Percentiles rank a stretch among this genome's conserved stretches.
phyloP scores from a whole-genome alignment of 2,329 filamentous ascomycete genomes.

The Colletotrichum sp. region DNA sequence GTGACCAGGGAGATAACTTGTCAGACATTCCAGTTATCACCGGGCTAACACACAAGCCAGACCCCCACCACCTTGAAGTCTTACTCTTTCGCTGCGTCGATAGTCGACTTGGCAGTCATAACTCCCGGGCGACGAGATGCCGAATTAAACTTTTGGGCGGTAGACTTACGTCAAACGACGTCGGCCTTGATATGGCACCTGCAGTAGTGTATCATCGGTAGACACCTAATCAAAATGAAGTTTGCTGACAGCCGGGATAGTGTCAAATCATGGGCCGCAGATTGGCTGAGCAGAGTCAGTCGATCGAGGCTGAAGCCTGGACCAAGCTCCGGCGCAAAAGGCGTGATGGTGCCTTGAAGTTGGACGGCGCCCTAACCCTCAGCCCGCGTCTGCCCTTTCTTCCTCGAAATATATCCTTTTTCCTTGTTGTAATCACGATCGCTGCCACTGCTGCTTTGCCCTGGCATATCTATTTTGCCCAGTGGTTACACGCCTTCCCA shows the following conservation, averaged over 20 bases:
- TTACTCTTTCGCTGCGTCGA: neutral
- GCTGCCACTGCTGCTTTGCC: neutral
- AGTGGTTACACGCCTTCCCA: neutral
- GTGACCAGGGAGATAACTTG: neutral
- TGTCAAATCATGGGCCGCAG: neutral
- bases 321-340: neutral
- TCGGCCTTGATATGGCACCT: neutral
- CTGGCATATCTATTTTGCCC: neutral
- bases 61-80: neutral
- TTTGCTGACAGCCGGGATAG: neutral
- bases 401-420: neutral
- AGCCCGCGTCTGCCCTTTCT: neutral
- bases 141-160: constrained; percentile 4
- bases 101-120: neutral
- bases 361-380: neutral
- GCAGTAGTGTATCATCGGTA: neutral
- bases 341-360: constrained; percentile 1
- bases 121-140: neutral
- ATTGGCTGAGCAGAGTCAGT: neutral
- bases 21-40: constrained; percentile 6
- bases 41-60: constrained; percentile 3
- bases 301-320: neutral
- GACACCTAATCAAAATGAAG: neutral
- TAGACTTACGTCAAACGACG: neutral
- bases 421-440: neutral